phyloP scores from a whole-genome alignment of 2,329 filamentous ascomycete genomes.

The Akanthomyces muscarius region DNA sequence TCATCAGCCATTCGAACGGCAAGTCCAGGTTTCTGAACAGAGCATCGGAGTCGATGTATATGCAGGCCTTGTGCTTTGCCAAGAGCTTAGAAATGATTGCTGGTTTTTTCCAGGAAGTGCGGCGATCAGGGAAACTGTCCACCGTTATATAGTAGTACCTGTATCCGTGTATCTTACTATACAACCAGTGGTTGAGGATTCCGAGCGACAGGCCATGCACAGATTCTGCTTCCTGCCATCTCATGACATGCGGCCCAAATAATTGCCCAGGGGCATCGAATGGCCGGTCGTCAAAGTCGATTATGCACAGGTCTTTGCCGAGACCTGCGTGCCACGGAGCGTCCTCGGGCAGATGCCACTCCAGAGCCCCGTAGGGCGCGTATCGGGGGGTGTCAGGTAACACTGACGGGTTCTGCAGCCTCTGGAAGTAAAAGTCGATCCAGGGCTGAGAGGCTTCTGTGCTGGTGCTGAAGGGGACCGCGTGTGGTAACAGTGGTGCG shows the following conservation, averaged over 20 bases:
- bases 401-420: slow-evolving; percentile 30
- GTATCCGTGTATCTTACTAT: slow-evolving; percentile 45
- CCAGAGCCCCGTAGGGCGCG: slow-evolving; percentile 31
- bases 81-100: slow-evolving; percentile 40
- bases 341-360: slow-evolving; percentile 29
- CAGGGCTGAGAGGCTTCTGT: slow-evolving; percentile 24
- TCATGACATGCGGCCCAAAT: slow-evolving; percentile 33
- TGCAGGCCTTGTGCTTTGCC: slow-evolving; percentile 39
- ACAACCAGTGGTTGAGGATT: slow-evolving; percentile 43
- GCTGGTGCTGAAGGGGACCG: not conserved
- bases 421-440: slow-evolving; percentile 31
- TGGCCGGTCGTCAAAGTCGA: slow-evolving; percentile 41
- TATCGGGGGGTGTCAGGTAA: slow-evolving; percentile 27
- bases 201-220: slow-evolving; percentile 38
- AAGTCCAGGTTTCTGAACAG: slow-evolving; percentile 41
- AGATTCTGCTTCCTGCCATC: slow-evolving; percentile 31
- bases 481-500: not conserved
- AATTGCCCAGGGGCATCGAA: slow-evolving; percentile 35
- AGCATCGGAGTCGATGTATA: slow-evolving; percentile 44
- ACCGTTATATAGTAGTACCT: slow-evolving; percentile 43
- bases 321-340: slow-evolving; percentile 31
- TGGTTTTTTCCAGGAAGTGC: slow-evolving; percentile 45
- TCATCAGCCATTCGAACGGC: slow-evolving; percentile 45
- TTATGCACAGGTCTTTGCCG: slow-evolving; percentile 40
- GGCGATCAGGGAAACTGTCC: slow-evolving; percentile 36